Evolutionary conservation across 495 filamentous ascomycete species (phyloP), one percentile per base, ranked within the genome.

Genomic region (Penicillium flavigenum): DNA sequence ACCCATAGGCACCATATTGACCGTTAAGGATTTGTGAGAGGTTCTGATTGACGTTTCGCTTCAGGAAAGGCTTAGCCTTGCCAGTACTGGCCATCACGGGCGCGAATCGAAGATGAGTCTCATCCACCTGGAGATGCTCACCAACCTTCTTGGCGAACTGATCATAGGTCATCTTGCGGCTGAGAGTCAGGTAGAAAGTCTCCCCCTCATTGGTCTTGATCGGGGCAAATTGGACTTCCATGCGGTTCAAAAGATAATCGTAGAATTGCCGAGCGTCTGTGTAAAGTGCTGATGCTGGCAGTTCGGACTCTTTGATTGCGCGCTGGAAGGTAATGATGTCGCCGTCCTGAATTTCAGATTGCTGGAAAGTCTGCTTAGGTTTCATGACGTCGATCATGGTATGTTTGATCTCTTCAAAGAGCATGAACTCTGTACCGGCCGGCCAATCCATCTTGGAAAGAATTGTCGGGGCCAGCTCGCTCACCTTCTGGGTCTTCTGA

Each of bases 381-480:
- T 96, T 97, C 80, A 98, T 90, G 12, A 82, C 77, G 61, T 99
- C 94, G 63, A 99, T 96, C 92, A 98, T 98, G 48, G 83, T 87
- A 38, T 92, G 90, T 70, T 97, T 98, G 75, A 99, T 98, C 72
- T 99, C 94, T 81, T 98, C 93, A 71, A 83, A 96, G n/a, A 97
- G 80, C 46, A 79, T 69, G 46, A 88, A 77, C 57, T 87, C 73
- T 0, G 82, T 80, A 10, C 80, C 80, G 7, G 72, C 62, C n/a
- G 86, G 81, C 94, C 95, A 99, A 22, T 83, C 80, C 93, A 97
- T 96, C 65, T 84, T 81, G 65, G 89, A 84, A 38, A 88, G 76
- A 54, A 99, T 96, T 27, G 80, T 74, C 0, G 90, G 84, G 12
- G 87, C 82, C n/a, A 98, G 74, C 22, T 99, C 94, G 54, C 85